Percentiles rank a stretch among this genome's conserved stretches.
Evolutionary conservation across 345 rosid genomes (phyloP).

Genomic region (Brassica juncea): DNA sequence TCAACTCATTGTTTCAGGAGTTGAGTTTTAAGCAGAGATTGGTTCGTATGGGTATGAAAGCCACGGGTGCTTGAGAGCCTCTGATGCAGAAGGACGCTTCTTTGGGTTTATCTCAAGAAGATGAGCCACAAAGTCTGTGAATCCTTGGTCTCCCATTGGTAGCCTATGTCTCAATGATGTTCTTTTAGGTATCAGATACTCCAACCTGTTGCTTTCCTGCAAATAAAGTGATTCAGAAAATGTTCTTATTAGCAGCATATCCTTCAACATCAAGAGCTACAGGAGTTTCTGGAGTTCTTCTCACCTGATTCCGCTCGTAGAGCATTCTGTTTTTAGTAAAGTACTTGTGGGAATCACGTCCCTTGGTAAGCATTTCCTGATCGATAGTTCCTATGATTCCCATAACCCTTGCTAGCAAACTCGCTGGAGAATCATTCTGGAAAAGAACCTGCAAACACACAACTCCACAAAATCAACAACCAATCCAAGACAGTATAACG

Average conservation of each 20-base stretch:
- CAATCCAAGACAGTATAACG: neutral
- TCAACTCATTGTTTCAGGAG: neutral
- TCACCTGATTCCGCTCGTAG: slow-evolving; percentile 94
- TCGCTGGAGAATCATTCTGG: slow-evolving; percentile 97
- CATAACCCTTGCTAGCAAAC: slow-evolving; percentile 84
- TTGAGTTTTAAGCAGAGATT: slow-evolving; percentile 65
- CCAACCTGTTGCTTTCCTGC: slow-evolving; percentile 88
- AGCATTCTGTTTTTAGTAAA: slow-evolving; percentile 94
- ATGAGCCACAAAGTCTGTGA: slow-evolving; percentile 86
- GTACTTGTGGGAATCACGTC: slow-evolving; percentile 91
- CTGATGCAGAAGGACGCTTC: slow-evolving; percentile 89
- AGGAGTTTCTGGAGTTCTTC: neutral
- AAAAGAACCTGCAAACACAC: slow-evolving; percentile 65
- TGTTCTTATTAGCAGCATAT: neutral
- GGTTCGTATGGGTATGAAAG: slow-evolving; percentile 92
- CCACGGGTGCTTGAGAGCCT: slow-evolving; percentile 98
- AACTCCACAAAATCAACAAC: neutral
- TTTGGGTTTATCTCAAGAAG: slow-evolving; percentile 94
- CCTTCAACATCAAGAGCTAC: neutral
- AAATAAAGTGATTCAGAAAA: neutral
- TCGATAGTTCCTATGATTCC: slow-evolving; percentile 79
- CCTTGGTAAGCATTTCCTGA: slow-evolving; percentile 85
- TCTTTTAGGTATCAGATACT: slow-evolving; percentile 89
- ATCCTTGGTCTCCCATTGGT: slow-evolving; percentile 99
- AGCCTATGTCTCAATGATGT: slow-evolving; percentile 88